phyloP scores from a whole-genome alignment of 129 eudicot genomes.

The Lactuca saligna region DNA sequence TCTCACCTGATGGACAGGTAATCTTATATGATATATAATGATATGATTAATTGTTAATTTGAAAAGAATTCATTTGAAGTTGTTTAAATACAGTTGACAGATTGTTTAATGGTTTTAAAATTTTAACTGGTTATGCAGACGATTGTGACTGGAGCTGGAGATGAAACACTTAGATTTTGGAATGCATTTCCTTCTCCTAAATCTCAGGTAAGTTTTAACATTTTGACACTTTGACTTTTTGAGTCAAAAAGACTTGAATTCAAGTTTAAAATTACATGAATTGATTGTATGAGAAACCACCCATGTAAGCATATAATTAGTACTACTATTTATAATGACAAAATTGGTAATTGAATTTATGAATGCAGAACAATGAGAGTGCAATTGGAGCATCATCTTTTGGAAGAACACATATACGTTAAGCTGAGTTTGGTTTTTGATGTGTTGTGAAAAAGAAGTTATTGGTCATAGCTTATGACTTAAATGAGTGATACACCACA shows the following conservation, averaged over 20 bases:
- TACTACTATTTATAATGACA: background rate
- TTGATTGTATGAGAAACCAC: too few relatives aligned
- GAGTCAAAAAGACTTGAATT: background rate
- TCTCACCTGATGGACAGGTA: slow-evolving; percentile 93
- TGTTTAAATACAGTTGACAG: background rate
- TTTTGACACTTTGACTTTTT: background rate
- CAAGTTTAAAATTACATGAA: background rate
- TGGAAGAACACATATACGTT: slow-evolving; percentile 77
- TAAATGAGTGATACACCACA: background rate
- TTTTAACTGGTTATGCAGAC: slow-evolving; percentile 45
- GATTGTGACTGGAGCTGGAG: slow-evolving; percentile 93
- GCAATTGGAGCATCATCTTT: slow-evolving; percentile 58
- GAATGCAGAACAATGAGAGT: slow-evolving; percentile 57
- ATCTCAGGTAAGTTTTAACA: slow-evolving; percentile 49
- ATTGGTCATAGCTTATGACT: slow-evolving; percentile 6
- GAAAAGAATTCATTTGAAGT: background rate
- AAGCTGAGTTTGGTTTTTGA: slow-evolving; percentile 1
- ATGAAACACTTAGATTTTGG: slow-evolving; percentile 89
- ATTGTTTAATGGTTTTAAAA: background rate
- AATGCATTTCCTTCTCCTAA: slow-evolving; percentile 77
- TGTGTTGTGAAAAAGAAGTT: background rate
- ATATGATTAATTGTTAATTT: slow-evolving; percentile 8
- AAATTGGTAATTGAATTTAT: background rate
- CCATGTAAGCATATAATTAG: background rate
- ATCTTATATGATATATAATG: background rate